Base-by-base conservation (phyloP, 768 basidiomycete genomes). In the Phylloporus scabripes region DNA sequence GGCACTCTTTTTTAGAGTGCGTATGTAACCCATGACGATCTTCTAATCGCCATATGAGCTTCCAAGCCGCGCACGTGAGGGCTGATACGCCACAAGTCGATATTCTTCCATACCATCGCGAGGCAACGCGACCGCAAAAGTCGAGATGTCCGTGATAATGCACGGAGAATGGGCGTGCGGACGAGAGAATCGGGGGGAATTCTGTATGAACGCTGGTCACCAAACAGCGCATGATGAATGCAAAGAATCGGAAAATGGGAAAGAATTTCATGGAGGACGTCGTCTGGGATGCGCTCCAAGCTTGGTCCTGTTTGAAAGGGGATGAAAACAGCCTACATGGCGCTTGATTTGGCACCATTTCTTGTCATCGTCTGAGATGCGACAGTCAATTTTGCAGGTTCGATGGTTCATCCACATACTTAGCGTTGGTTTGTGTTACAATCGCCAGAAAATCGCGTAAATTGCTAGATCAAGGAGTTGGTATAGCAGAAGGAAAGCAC, bases 121-220 rank as follows among this genome's bases (percentile, higher is more conserved):
- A 55, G 46, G 38, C 52, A 58, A 21, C 49, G 49, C 2, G 45
- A 47, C 15, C 57, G 45, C 10, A 58, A 34, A 2, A 52, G 20
- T 6, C 47, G 34, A 2, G 42, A 51, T 11, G 48, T 58, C 34
- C 24, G 20, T 2, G 52, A 57, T 21, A 57, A 18, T 1, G 38
- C 51, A 7, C 23, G 39, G 23, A 40, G 39, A 4, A 23, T 23
- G 12, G 23, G 39, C 5, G 39, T 24, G 1, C 46, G 46, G n/a
- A 48, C 33, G 37, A 49, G 49, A 8, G 14, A 7, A 9, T 26
- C 3, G 0, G 40, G 23, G 2, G 18, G 21, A 20, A 51, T 21
- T 18, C 23, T 28, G 12, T 37, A 44, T 14, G 46, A 20, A 4
- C 6, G 0, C 4, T 24, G 12, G 1, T 1, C 2, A 11, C 14